Conservation (phyloP, 2,329 filamentous ascomycete genomes). For the Pseudovirgaria hyperparasitica region DNA sequence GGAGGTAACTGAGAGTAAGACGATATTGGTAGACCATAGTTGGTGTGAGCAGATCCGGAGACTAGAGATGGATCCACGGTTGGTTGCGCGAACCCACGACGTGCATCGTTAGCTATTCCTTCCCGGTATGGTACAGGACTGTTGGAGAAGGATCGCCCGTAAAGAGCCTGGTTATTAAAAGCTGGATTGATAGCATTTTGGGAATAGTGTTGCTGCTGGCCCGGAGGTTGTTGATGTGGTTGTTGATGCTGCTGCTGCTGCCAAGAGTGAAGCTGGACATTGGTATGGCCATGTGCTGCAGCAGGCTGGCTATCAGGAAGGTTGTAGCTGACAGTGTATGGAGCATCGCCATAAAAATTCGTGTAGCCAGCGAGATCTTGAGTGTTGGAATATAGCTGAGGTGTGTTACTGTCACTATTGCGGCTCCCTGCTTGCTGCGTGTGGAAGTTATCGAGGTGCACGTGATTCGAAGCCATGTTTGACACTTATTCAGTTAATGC, state of each 20-base stretch:
- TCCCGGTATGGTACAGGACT: slow-evolving; percentile 7
- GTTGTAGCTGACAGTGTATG: slow-evolving; percentile 1
- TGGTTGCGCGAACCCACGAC: slow-evolving; percentile 5
- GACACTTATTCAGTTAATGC: no score
- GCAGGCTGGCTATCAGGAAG: slow-evolving; percentile 2
- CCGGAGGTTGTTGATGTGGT: slow-evolving; percentile 9
- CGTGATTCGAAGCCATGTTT: slow-evolving; percentile 8
- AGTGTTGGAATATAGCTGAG: no score
- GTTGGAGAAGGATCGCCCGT: slow-evolving; percentile 10
- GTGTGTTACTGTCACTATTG: no score
- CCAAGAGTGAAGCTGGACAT: not conserved
- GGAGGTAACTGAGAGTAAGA: no score
- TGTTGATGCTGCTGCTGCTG: not conserved
- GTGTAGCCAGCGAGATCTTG: no score
- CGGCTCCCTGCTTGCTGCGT: no score
- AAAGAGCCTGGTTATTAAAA: slow-evolving; percentile 15
- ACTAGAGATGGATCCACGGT: slow-evolving; percentile 9
- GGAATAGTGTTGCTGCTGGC: slow-evolving; percentile 3
- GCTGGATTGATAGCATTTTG: slow-evolving; percentile 13
- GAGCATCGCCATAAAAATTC: not conserved
- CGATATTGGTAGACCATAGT: slow-evolving; percentile 4
- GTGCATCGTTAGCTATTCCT: slow-evolving; percentile 1
- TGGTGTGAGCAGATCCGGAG: slow-evolving; percentile 2
- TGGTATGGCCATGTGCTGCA: not conserved
- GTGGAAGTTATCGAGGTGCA: slow-evolving; percentile 6